Conservation (phyloP, 306 rosid species). For the Glycine latifolia region DNA sequence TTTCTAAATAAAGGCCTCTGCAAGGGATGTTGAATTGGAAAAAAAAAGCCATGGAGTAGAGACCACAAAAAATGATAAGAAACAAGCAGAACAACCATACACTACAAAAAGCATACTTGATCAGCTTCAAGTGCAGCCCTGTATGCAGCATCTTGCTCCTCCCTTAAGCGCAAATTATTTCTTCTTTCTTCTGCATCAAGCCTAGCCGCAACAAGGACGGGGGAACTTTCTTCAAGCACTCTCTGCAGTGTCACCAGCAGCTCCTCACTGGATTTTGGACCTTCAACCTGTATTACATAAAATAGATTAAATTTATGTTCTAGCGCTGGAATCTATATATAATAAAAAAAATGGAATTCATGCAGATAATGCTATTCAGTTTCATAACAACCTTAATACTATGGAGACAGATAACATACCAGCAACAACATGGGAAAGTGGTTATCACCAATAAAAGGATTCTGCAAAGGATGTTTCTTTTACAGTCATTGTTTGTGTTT, state of each 20-base stretch:
- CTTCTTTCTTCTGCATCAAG: slow-evolving; percentile 92
- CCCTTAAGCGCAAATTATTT: slow-evolving; percentile 78
- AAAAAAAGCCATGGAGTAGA: slow-evolving; percentile 30
- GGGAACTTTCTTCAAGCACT: slow-evolving; percentile 93
- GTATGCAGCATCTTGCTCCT: slow-evolving; percentile 99
- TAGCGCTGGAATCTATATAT: too few species aligned
- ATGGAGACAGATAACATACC: slow-evolving; percentile 2
- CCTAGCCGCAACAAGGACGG: slow-evolving; percentile 85
- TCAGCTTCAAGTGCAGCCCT: slow-evolving; percentile 99
- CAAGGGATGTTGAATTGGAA: slow-evolving; percentile 1
- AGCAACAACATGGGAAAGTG: background rate
- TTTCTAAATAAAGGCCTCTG: slow-evolving; percentile 32
- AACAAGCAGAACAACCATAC: slow-evolving; percentile 10
- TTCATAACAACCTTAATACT: slow-evolving; percentile 12
- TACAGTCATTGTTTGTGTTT: background rate
- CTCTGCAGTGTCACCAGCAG: slow-evolving; percentile 75
- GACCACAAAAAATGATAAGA: slow-evolving; percentile 2
- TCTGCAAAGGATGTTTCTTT: slow-evolving; percentile 14
- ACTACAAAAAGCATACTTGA: slow-evolving; percentile 68
- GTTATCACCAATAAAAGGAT: background rate
- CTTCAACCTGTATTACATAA: slow-evolving; percentile 74
- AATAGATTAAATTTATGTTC: slow-evolving; percentile 12
- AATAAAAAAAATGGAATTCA: too few species aligned
- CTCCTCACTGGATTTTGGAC: slow-evolving; percentile 89
- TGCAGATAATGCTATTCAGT: background rate